Evolutionary conservation across 495 filamentous ascomycete species (phyloP).

Genomic region (Trichoderma gamsii): DNA sequence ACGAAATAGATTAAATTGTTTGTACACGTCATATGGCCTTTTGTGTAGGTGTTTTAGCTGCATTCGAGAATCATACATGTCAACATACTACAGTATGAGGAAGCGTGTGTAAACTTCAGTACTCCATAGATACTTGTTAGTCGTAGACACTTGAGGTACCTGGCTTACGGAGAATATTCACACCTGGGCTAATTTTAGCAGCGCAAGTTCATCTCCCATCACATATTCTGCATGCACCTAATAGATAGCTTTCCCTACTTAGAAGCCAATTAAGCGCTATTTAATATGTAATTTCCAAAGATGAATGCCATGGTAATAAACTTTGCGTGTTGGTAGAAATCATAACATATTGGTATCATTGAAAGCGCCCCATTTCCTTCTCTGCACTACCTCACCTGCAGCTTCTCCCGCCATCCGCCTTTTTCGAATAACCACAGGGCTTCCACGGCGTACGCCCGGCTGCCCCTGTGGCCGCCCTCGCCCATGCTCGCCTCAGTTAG

Average conservation of each 20-base stretch:
- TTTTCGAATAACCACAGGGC: conserved; percentile 88
- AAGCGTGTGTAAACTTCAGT: too few relatives aligned
- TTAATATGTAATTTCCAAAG: background rate
- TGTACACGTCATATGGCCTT: too few relatives aligned
- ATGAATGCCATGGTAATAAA: background rate
- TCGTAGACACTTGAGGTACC: too few relatives aligned
- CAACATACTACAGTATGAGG: too few relatives aligned
- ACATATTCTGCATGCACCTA: background rate
- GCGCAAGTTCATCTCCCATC: background rate
- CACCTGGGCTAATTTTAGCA: background rate
- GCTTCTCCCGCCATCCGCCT: conserved; percentile 57
- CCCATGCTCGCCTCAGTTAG: conserved; percentile 58
- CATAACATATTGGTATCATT: background rate
- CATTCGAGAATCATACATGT: too few relatives aligned
- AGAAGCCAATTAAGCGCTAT: background rate
- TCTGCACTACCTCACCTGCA: conserved; percentile 17
- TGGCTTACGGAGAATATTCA: too few relatives aligned
- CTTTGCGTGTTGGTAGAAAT: background rate
- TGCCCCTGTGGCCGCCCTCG: conserved; percentile 51
- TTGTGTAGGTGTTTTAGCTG: too few relatives aligned
- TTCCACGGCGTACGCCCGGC: conserved; percentile 77
- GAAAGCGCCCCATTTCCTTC: background rate
- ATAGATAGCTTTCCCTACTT: background rate
- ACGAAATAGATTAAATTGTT: too few relatives aligned
- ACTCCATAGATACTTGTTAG: too few relatives aligned